A percentile compares a stretch with the other conserved stretches of the same genome.
Evolutionary conservation across 2,329 filamentous ascomycete species (phyloP).

Genomic region (Aspergillus fumigatiaffinis): DNA sequence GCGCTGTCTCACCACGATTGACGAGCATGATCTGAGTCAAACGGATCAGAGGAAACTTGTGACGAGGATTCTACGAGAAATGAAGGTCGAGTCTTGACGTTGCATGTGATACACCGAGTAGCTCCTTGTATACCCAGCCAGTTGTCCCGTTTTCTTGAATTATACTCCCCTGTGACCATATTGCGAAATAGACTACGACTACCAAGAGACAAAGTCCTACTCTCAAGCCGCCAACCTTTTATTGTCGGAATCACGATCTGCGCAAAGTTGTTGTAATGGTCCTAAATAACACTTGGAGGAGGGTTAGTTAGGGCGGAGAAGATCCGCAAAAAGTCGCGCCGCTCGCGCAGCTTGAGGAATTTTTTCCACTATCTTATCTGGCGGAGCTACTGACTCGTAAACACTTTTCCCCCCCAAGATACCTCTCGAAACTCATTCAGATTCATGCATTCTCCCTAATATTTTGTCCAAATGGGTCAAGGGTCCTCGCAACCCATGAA

Average conservation of each 20-base stretch:
- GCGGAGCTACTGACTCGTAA: not conserved
- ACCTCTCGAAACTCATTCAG: not conserved
- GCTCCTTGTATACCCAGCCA: not conserved
- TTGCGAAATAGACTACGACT: not conserved
- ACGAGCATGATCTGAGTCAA: conserved; percentile 52
- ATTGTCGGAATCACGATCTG: not conserved
- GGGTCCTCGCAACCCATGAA: conserved; percentile 14
- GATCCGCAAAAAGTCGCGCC: not conserved
- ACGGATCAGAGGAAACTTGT: conserved; percentile 47
- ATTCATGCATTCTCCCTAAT: not conserved
- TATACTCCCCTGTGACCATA: not conserved
- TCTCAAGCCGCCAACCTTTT: not conserved
- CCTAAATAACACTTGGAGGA: not conserved
- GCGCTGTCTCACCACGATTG: conserved; percentile 71
- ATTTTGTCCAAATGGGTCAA: conserved; percentile 15
- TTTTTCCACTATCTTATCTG: not conserved
- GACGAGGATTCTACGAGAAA: conserved; percentile 39
- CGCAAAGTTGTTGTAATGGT: not conserved
- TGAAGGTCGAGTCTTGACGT: conserved; percentile 32
- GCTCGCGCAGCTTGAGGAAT: not conserved
- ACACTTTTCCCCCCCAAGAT: not conserved
- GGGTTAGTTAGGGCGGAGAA: not conserved
- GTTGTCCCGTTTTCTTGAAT: not conserved
- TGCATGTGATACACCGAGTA: not conserved
- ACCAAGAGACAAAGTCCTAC: not conserved